Conservation (phyloP, 164 flowering plant genomes). For the Chimonanthus salicifolius region DNA sequence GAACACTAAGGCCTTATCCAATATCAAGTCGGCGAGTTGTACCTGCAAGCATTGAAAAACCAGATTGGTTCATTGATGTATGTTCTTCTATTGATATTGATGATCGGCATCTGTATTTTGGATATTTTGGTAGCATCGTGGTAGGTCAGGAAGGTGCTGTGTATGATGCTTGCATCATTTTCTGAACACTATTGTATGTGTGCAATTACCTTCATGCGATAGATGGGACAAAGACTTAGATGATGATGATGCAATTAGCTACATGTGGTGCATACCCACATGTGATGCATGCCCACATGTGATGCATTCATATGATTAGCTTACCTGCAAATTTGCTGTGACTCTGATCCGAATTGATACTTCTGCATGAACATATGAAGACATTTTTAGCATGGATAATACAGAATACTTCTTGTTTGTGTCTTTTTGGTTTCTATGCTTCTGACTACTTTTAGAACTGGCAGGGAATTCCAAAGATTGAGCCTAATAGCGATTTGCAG, state of each 20-base stretch:
- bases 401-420: neutral
- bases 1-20: conserved; percentile 74
- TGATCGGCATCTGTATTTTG: conserved; percentile 2
- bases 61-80: conserved; percentile 96
- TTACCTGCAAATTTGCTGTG: too few relatives aligned
- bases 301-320: neutral
- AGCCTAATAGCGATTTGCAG: conserved; percentile 84
- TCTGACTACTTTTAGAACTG: neutral
- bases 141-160: neutral
- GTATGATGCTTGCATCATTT: neutral
- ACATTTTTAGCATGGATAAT: too few relatives aligned
- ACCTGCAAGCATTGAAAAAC: conserved; percentile 68
- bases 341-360: too few relatives aligned
- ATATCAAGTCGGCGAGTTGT: conserved; percentile 65
- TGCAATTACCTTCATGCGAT: neutral
- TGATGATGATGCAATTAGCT: neutral
- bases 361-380: neutral
- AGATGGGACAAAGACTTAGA: too few relatives aligned
- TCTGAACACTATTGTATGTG: conserved; percentile 2
- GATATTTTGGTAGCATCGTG: neutral
- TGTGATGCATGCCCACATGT: neutral
- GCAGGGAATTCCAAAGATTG: conserved; percentile 86
- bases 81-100: conserved; percentile 24
- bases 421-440: neutral
- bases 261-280: neutral